These are phyloP conservation scores for Coemansia sp. DNA, from an alignment of 192 early-diverging fungal species.

Conservation along the genomic window DNA sequence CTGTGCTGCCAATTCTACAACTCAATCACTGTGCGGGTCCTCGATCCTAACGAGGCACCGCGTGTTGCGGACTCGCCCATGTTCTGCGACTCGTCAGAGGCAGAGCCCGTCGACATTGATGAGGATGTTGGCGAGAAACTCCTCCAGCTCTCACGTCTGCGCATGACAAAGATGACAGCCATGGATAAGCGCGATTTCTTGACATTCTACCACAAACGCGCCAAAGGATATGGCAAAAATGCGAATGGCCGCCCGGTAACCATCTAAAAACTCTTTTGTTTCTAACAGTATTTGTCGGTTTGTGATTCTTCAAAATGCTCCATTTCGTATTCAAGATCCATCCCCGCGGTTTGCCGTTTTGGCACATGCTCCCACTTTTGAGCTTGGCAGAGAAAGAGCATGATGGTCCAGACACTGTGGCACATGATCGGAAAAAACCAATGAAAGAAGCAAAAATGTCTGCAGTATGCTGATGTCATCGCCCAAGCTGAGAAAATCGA, in stretches of 20 bases:
- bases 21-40: conserved; percentile 52
- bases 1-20: conserved; percentile 62
- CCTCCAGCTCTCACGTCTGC: conserved; percentile 63
- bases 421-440: too few species aligned
- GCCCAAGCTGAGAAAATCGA: too few species aligned
- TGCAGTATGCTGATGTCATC: too few species aligned
- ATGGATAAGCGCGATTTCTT: conserved; percentile 77
- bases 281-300: too few species aligned
- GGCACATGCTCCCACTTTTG: too few species aligned
- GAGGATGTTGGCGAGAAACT: conserved; percentile 59
- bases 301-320: too few species aligned
- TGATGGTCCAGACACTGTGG: too few species aligned
- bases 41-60: conserved; percentile 58
- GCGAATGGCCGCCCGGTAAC: background rate
- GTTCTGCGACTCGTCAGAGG: conserved; percentile 23
- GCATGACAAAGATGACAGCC: conserved; percentile 64
- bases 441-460: too few species aligned
- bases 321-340: too few species aligned
- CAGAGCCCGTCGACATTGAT: conserved; percentile 51
- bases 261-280: background rate
- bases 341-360: too few species aligned
- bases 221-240: conserved; percentile 16
- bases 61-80: conserved; percentile 62
- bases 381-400: background rate
- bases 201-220: conserved; percentile 60